Conservation (phyloP, 2,329 filamentous ascomycete genomes). For the Talaromyces sp. region DNA sequence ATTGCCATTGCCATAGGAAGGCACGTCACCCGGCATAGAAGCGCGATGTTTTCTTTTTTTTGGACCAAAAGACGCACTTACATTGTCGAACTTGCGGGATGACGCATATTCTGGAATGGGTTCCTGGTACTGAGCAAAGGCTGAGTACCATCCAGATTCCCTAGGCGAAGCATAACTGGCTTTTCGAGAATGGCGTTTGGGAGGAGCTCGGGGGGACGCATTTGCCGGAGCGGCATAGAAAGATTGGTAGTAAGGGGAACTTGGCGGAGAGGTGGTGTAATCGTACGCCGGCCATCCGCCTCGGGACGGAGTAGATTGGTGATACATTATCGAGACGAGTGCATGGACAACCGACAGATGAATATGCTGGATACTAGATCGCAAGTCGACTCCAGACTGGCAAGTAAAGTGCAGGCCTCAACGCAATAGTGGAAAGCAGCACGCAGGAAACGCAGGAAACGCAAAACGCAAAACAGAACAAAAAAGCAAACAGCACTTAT, state of each 20-base stretch:
- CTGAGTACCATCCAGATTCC: constrained; percentile 43
- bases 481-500: constrained; percentile 30
- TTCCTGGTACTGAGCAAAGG: constrained; percentile 47
- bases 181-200: constrained; percentile 55
- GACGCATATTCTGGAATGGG: constrained; percentile 48
- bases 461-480: constrained; percentile 20
- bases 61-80: constrained; percentile 58
- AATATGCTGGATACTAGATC: constrained; percentile 13
- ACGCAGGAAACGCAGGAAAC: constrained; percentile 16
- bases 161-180: constrained; percentile 52
- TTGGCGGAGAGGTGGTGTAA: constrained; percentile 47
- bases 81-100: constrained; percentile 59
- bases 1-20: constrained; percentile 24
- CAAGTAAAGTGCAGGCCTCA: constrained; percentile 3
- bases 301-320: constrained; percentile 46
- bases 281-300: constrained; percentile 47
- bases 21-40: constrained; percentile 44
- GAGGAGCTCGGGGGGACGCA: constrained; percentile 41
- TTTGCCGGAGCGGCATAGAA: constrained; percentile 52
- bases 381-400: background rate
- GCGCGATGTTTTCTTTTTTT: constrained; percentile 37
- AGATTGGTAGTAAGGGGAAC: constrained; percentile 47
- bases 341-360: constrained; percentile 27
- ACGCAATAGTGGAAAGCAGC: constrained; percentile 18
- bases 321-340: constrained; percentile 43